Evolutionary conservation across 2,329 filamentous ascomycete species (phyloP).

Genomic region (Didymella sp.): DNA sequence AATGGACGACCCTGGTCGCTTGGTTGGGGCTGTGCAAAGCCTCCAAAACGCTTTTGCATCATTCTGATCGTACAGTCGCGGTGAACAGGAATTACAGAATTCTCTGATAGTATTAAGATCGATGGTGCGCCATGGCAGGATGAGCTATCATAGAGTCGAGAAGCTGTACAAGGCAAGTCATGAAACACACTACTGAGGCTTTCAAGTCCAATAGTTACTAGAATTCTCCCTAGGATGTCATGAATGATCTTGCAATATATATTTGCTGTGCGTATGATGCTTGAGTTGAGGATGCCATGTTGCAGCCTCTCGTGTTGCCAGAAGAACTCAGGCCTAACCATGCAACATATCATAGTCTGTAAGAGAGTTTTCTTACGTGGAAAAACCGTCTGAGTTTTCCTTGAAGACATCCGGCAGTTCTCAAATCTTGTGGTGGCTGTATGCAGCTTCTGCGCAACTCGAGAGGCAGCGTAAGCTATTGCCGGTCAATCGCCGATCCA

Average conservation of each 20-base stretch:
- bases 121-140: background rate
- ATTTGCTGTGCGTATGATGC: background rate
- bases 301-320: too few species aligned
- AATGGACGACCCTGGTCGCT: background rate
- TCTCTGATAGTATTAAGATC: background rate
- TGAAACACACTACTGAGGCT: background rate
- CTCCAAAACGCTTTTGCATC: background rate
- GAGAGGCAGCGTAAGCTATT: too few species aligned
- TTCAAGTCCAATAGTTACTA: too few species aligned
- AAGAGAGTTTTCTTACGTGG: too few species aligned
- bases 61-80: background rate
- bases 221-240: background rate
- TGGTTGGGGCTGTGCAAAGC: constrained; percentile 7
- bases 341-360: too few species aligned
- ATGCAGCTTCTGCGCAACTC: too few species aligned
- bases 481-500: background rate
- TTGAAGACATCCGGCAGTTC: too few species aligned
- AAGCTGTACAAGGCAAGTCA: background rate
- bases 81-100: background rate
- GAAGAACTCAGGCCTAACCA: too few species aligned
- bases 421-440: too few species aligned
- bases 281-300: background rate
- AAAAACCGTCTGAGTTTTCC: too few species aligned
- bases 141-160: background rate
- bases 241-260: background rate